Percentiles rank a stretch among this genome's conserved stretches.
Evolutionary conservation across 2,329 filamentous ascomycete species (phyloP).

Genomic region (Diplodia scrobiculata): DNA sequence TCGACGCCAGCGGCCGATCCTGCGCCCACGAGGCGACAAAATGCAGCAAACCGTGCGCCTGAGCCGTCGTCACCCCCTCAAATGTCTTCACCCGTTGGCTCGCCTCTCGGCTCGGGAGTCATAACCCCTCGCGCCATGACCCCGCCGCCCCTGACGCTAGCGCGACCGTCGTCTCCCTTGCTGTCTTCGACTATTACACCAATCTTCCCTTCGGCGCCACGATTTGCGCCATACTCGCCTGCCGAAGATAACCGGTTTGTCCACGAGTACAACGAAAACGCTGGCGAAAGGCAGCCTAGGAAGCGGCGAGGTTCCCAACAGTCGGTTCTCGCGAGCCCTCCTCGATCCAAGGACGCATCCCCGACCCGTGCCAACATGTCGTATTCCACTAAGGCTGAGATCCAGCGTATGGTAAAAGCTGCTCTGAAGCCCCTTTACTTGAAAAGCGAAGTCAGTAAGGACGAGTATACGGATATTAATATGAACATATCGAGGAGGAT

Average conservation of each 20-base stretch:
- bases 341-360: slow-evolving; percentile 65
- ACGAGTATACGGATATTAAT: slow-evolving; percentile 92
- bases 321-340: slow-evolving; percentile 44
- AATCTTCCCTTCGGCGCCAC: slow-evolving; percentile 67
- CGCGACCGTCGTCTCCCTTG: slow-evolving; percentile 66
- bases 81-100: slow-evolving; percentile 66
- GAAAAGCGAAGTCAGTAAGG: slow-evolving; percentile 75
- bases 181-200: slow-evolving; percentile 73
- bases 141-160: slow-evolving; percentile 65
- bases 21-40: slow-evolving; percentile 47
- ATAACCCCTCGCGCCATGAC: slow-evolving; percentile 70
- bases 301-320: slow-evolving; percentile 37
- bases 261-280: slow-evolving; percentile 34
- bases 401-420: slow-evolving; percentile 83
- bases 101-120: slow-evolving; percentile 64
- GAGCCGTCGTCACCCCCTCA: slow-evolving; percentile 50
- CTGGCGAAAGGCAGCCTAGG: slow-evolving; percentile 42
- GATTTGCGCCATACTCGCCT: slow-evolving; percentile 68
- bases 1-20: slow-evolving; percentile 32
- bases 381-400: slow-evolving; percentile 80
- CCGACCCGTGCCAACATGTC: slow-evolving; percentile 68
- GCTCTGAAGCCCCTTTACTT: slow-evolving; percentile 82
- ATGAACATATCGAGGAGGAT: slow-evolving; percentile 83
- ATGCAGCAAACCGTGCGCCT: slow-evolving; percentile 43
- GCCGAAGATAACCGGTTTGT: slow-evolving; percentile 39